These are phyloP conservation scores for Paraphaeosphaeria sporulosa DNA, from an alignment of 2,329 filamentous ascomycete species.

Conservation along the genomic window DNA sequence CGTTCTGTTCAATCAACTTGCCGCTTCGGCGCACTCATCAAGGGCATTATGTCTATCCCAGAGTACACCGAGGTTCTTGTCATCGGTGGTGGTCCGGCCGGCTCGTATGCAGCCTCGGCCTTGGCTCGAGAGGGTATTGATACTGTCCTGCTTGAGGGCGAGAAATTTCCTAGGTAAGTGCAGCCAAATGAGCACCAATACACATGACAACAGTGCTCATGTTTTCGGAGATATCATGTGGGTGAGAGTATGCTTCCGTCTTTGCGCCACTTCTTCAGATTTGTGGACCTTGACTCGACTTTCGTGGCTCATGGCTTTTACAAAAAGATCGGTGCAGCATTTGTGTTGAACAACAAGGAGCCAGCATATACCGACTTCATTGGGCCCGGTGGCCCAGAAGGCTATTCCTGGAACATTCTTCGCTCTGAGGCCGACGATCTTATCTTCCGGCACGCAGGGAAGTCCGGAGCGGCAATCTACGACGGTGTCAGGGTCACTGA, in stretches of 20 bases:
- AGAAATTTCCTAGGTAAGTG: slow-evolving; percentile 49
- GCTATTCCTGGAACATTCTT: slow-evolving; percentile 39
- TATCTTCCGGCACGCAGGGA: slow-evolving; percentile 36
- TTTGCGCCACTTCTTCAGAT: slow-evolving; percentile 21
- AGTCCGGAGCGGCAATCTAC: slow-evolving; percentile 30
- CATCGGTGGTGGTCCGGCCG: slow-evolving; percentile 55
- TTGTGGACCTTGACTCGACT: slow-evolving; percentile 23
- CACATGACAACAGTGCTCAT: background rate
- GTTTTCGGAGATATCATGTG: slow-evolving; percentile 31
- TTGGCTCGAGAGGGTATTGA: slow-evolving; percentile 57
- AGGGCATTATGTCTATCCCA: background rate
- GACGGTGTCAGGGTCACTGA: slow-evolving; percentile 19
- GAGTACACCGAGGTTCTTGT: slow-evolving; percentile 49
- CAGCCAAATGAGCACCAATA: background rate
- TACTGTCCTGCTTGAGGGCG: slow-evolving; percentile 54
- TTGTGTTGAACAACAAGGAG: slow-evolving; percentile 23
- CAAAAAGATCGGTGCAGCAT: slow-evolving; percentile 24
- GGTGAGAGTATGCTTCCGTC: slow-evolving; percentile 28
- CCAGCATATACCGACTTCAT: slow-evolving; percentile 34
- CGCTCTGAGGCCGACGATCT: slow-evolving; percentile 41
- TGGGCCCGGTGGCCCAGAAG: slow-evolving; percentile 24
- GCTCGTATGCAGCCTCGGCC: slow-evolving; percentile 54
- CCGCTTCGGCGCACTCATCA: background rate
- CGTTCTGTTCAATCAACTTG: background rate
- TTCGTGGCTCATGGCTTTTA: slow-evolving; percentile 25